These are phyloP conservation scores for Lachnellula willkommii DNA, from an alignment of 2,329 filamentous ascomycete species.

Conservation along the genomic window DNA sequence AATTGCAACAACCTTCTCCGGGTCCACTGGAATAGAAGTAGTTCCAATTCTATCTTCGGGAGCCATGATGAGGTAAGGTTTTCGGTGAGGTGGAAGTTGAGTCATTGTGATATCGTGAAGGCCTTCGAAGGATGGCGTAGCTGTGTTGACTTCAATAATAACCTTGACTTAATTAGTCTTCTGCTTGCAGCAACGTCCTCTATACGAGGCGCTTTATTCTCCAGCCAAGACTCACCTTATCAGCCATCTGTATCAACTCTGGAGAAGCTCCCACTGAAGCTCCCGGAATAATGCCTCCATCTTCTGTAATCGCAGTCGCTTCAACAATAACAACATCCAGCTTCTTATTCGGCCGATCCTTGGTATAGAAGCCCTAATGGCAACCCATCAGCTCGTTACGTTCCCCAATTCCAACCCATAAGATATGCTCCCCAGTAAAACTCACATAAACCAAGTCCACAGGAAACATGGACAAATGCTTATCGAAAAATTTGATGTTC, in stretches of 20 bases:
- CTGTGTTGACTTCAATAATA: slow-evolving; percentile 88
- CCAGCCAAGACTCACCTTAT: slow-evolving; percentile 52
- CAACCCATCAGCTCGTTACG: slow-evolving; percentile 7
- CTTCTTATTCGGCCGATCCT: slow-evolving; percentile 64
- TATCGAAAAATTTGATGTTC: slow-evolving; percentile 87
- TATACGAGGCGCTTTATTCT: too few species aligned
- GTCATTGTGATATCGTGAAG: slow-evolving; percentile 88
- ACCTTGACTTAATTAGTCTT: slow-evolving; percentile 41
- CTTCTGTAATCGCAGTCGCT: slow-evolving; percentile 79
- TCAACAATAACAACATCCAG: slow-evolving; percentile 82
- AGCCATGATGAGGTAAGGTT: slow-evolving; percentile 79
- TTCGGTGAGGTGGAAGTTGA: slow-evolving; percentile 73
- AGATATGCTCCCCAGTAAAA: slow-evolving; percentile 8
- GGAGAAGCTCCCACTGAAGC: slow-evolving; percentile 81
- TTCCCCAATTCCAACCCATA: not conserved
- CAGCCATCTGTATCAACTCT: slow-evolving; percentile 83
- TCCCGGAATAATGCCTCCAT: slow-evolving; percentile 83
- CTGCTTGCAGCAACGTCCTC: not conserved
- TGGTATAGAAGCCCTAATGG: slow-evolving; percentile 69
- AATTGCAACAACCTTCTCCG: slow-evolving; percentile 77
- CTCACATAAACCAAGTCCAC: slow-evolving; percentile 73
- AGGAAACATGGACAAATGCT: slow-evolving; percentile 90
- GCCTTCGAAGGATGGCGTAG: slow-evolving; percentile 77
- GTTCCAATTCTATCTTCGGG: slow-evolving; percentile 84
- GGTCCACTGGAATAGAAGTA: slow-evolving; percentile 75